These are phyloP conservation scores for Suhomyces atakaporum DNA, from an alignment of 1,139 yeast species.

Conservation along the genomic window DNA sequence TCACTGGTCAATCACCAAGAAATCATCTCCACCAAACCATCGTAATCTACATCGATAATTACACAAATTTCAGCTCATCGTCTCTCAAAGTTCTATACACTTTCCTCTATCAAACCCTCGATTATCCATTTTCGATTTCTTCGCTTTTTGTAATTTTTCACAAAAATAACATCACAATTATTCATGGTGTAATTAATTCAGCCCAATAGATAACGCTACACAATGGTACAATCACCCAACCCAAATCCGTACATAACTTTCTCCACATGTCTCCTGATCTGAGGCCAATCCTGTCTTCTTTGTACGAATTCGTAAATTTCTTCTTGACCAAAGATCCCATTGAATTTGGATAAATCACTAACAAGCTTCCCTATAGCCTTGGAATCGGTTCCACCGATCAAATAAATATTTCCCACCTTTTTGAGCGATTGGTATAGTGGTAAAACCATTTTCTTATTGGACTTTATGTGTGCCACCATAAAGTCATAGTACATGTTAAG, in stretches of 20 bases:
- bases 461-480: slow-evolving; percentile 55
- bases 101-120: too few relatives aligned
- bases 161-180: too few relatives aligned
- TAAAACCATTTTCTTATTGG: slow-evolving; percentile 63
- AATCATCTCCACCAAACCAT: too few relatives aligned
- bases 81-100: too few relatives aligned
- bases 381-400: slow-evolving; percentile 75
- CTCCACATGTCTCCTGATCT: slow-evolving; percentile 78
- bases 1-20: too few relatives aligned
- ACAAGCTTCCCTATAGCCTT: slow-evolving; percentile 83
- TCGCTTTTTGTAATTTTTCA: too few relatives aligned
- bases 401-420: slow-evolving; percentile 77
- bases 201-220: too few relatives aligned
- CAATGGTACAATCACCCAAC: slow-evolving; percentile 59
- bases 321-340: slow-evolving; percentile 89
- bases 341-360: slow-evolving; percentile 80
- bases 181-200: too few relatives aligned
- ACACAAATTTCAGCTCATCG: too few relatives aligned
- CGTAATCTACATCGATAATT: too few relatives aligned
- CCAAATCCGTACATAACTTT: slow-evolving; percentile 94
- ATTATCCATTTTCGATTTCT: too few relatives aligned
- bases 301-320: slow-evolving; percentile 92
- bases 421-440: slow-evolving; percentile 82
- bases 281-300: slow-evolving; percentile 82
- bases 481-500: slow-evolving; percentile 77